These are phyloP conservation scores for Leucoagaricus sp. DNA, from an alignment of 1,284 basidiomycete genomes.

Conservation along the genomic window DNA sequence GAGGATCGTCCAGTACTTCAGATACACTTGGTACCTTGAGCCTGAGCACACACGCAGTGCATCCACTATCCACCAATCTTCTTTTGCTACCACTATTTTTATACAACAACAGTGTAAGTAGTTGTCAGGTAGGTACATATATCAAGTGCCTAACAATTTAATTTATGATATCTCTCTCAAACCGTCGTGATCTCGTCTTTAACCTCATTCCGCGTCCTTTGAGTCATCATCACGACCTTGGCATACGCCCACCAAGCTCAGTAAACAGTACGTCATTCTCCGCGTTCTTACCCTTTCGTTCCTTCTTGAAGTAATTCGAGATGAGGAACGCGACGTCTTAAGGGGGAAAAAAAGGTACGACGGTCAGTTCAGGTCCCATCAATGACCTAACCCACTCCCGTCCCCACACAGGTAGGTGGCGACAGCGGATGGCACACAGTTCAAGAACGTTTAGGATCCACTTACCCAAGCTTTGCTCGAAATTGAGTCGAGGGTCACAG, in stretches of 20 bases:
- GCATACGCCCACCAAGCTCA: slow-evolving; percentile 31
- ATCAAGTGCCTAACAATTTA: background rate
- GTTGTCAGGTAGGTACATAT: no score
- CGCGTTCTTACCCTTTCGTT: slow-evolving; percentile 39
- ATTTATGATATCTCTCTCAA: background rate
- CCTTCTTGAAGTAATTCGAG: slow-evolving; percentile 77
- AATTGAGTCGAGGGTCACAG: slow-evolving; percentile 82
- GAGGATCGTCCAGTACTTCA: no score
- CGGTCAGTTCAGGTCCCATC: background rate
- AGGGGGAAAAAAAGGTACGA: background rate
- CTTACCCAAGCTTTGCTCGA: slow-evolving; percentile 80
- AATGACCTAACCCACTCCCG: background rate
- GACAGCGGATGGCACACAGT: no score
- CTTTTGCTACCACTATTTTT: no score
- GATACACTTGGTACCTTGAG: no score
- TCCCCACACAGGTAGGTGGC: no score
- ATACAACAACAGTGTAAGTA: no score
- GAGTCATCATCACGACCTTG: background rate
- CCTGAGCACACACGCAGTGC: no score
- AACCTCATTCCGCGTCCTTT: background rate
- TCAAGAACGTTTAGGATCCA: slow-evolving; percentile 16
- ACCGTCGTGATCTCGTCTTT: no score
- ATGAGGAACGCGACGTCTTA: slow-evolving; percentile 79
- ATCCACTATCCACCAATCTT: no score
- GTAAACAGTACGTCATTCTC: slow-evolving; percentile 36